These are phyloP conservation scores for Fusarium globosum DNA, from an alignment of 2,329 filamentous ascomycete species.

Conservation along the genomic window DNA sequence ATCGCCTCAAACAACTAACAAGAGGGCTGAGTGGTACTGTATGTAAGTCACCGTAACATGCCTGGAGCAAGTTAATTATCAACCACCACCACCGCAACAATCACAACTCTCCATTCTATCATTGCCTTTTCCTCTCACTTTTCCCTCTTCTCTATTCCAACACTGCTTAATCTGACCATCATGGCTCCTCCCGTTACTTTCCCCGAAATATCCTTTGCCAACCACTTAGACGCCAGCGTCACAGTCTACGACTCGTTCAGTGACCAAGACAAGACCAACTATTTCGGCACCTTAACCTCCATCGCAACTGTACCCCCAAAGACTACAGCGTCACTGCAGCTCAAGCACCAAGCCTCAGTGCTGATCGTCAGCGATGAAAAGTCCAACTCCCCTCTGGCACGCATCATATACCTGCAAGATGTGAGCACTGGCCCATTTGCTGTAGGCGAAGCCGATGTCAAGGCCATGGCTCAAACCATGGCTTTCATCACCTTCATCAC, in stretches of 20 bases:
- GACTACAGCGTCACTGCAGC: background rate
- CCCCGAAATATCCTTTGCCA: background rate
- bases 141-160: background rate
- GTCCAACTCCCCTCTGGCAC: background rate
- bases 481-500: background rate
- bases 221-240: background rate
- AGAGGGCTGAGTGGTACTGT: too few species aligned
- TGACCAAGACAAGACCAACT: background rate
- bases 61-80: background rate
- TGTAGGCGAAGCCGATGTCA: background rate
- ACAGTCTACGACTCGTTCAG: background rate
- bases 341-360: background rate
- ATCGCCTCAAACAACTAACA: background rate
- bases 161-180: background rate
- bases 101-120: accelerated
- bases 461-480: background rate
- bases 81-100: background rate
- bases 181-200: background rate
- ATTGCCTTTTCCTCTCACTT: accelerated
- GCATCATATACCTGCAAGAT: background rate
- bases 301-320: background rate
- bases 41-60: background rate
- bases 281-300: background rate
- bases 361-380: background rate
- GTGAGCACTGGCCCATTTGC: background rate